Conservation (phyloP, 176 grass and related monocot genomes). For the Eragrostis nindensis region DNA sequence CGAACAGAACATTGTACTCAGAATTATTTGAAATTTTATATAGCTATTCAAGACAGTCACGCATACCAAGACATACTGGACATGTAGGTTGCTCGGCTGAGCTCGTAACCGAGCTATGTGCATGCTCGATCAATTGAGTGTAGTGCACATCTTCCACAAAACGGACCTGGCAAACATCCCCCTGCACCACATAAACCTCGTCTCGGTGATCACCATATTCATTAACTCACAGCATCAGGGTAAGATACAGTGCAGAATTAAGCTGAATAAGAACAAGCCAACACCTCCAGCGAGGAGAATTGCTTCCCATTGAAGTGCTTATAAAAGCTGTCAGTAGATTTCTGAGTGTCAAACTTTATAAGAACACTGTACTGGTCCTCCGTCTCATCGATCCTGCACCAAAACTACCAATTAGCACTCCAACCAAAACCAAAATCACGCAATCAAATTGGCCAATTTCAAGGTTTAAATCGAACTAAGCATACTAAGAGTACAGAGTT, state of each 20-base stretch:
- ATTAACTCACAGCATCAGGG: background rate
- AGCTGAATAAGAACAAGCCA: slow-evolving; percentile 19
- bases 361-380: slow-evolving; percentile 88
- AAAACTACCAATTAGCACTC: slow-evolving; percentile 17
- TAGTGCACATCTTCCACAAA: slow-evolving; percentile 84
- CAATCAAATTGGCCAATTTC: slow-evolving; percentile 17
- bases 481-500: background rate
- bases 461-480: background rate
- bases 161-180: slow-evolving; percentile 58
- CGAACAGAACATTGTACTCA: background rate
- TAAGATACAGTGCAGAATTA: slow-evolving; percentile 8
- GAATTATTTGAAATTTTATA: background rate
- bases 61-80: slow-evolving; percentile 80
- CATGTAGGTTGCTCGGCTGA: slow-evolving; percentile 75
- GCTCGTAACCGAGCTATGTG: slow-evolving; percentile 56
- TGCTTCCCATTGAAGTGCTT: slow-evolving; percentile 70
- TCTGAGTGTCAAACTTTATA: slow-evolving; percentile 83
- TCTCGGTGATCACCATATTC: slow-evolving; percentile 28
- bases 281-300: slow-evolving; percentile 93
- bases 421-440: background rate
- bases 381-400: slow-evolving; percentile 67
- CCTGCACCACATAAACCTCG: slow-evolving; percentile 56
- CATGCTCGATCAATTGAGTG: slow-evolving; percentile 77
- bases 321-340: slow-evolving; percentile 76
- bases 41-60: slow-evolving; percentile 16